Evolutionary conservation across 352 stramenopile species (phyloP).

Genomic region (Phytophthora pluvialis): DNA sequence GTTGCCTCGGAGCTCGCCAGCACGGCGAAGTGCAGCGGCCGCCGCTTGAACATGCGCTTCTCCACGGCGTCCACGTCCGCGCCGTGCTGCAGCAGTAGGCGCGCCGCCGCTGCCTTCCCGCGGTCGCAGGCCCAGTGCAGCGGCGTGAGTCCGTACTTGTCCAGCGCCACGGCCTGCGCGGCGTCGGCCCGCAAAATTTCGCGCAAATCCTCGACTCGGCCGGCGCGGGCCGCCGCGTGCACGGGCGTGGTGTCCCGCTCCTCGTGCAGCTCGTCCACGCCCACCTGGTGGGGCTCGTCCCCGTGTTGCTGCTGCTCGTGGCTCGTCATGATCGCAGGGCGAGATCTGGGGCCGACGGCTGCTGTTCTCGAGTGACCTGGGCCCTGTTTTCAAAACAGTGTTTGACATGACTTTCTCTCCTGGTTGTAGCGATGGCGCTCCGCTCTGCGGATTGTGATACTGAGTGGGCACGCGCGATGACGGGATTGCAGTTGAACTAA

Average conservation of each 20-base stretch:
- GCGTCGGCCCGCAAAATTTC: conserved; percentile 43
- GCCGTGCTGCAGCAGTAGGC: conserved; percentile 46
- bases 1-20: conserved; percentile 43
- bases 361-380: conserved; percentile 12
- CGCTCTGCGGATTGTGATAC: conserved; percentile 17
- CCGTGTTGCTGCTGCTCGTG: conserved; percentile 31
- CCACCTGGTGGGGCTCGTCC: conserved; percentile 47
- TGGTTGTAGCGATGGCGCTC: conserved; percentile 1
- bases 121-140: conserved; percentile 79
- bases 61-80: conserved; percentile 62
- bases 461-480: conserved; percentile 1
- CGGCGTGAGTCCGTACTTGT: conserved; percentile 76
- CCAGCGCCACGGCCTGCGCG: conserved; percentile 38
- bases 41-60: conserved; percentile 71
- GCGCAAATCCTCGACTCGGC: conserved; percentile 44
- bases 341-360: conserved; percentile 5
- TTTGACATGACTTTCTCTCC: conserved; percentile 1
- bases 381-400: too few species aligned
- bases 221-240: conserved; percentile 69
- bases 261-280: conserved; percentile 70
- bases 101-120: conserved; percentile 36
- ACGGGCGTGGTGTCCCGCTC: conserved; percentile 64
- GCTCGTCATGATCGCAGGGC: conserved; percentile 37
- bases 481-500: too few species aligned
- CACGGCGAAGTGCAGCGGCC: conserved; percentile 67